Evolutionary conservation across 2,329 filamentous ascomycete genomes (phyloP), one percentile per base, ranked within the genome.

Genomic region (Clarireedia homoeocarpa): DNA sequence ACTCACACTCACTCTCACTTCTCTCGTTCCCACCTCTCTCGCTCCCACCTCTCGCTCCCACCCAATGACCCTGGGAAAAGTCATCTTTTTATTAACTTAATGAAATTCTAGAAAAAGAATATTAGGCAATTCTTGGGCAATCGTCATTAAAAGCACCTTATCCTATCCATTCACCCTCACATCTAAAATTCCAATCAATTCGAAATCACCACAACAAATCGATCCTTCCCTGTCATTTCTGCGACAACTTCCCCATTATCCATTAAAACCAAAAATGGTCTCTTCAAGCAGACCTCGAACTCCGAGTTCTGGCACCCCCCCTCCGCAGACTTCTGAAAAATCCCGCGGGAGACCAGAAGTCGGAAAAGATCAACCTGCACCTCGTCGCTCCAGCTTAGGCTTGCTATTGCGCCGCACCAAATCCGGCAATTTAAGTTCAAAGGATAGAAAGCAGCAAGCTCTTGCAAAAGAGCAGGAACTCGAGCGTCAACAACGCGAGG

Each of bases 371-470:
- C 67, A 40, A 40, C 38, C 68, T 55, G 58, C 60, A 49, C 60
- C 69, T 55, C 75, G 76, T 63, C 74, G 76, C 58, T 73, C 77
- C 45, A 78, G 76, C 52, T 72, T 81, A 57, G 77, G 77, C 30
- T 79, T 80, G 72, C 79, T 88, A 67, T 77, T 88, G 60, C 79
- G 83, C 71, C 81, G 85, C 64, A 80, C 80, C 69, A 88, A 87
- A 69, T 87, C 84, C 57, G 80, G 79, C 58, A 84, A 88, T 62
- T 70, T 87, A 57, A 78, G 77, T 63, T 53, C 81, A 81, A 64
- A 75, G 74, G 83, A 78, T 71, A 85, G 83, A 74, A 76, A 75
- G 67, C 77, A 82, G 71, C 75, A 80, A 71, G 68, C 72, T 70
- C 56, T 74, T 24, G 56, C 72, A 59, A 70, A 74, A 59, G 74